A percentile compares a stretch with the other conserved stretches of the same genome.
These are phyloP conservation scores for Fragaria iinumae DNA, from an alignment of 306 rosid species.

Conservation along the genomic window DNA sequence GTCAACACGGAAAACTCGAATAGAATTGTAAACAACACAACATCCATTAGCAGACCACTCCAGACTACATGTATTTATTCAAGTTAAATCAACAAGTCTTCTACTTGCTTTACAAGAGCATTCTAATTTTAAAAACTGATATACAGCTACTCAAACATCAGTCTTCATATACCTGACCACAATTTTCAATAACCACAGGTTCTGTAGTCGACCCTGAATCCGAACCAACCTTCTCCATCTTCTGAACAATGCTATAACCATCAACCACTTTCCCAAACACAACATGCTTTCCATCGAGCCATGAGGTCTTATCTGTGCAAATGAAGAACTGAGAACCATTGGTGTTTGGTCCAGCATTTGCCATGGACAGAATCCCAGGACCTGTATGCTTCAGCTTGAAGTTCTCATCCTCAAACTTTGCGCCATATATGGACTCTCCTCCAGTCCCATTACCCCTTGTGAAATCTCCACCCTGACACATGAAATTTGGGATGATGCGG, in stretches of 20 bases:
- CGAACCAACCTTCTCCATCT: constrained; percentile 81
- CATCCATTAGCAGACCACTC: background rate
- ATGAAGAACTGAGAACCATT: constrained; percentile 91
- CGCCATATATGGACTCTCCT: constrained; percentile 85
- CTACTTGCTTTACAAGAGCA: constrained; percentile 13
- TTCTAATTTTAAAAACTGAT: background rate
- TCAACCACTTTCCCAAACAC: constrained; percentile 90
- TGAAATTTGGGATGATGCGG: constrained; percentile 71
- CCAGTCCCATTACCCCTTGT: constrained; percentile 81
- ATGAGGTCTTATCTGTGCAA: constrained; percentile 50
- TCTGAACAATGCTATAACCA: constrained; percentile 59
- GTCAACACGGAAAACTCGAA: background rate
- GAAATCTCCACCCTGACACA: constrained; percentile 95
- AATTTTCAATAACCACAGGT: constrained; percentile 69
- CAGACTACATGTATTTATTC: background rate
- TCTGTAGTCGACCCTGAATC: constrained; percentile 49
- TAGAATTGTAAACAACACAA: background rate
- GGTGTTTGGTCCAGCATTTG: constrained; percentile 69
- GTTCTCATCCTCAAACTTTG: constrained; percentile 68
- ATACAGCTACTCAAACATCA: background rate
- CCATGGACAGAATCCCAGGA: constrained; percentile 86
- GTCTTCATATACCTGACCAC: constrained; percentile 53
- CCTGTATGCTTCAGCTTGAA: constrained; percentile 72
- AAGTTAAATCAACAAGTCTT: background rate
- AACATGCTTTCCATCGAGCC: constrained; percentile 91